Percentiles rank a stretch among this genome's conserved stretches.
Evolutionary conservation across 805 yeast species (phyloP).

Genomic region (Cyberlindnera subsufficiens): DNA sequence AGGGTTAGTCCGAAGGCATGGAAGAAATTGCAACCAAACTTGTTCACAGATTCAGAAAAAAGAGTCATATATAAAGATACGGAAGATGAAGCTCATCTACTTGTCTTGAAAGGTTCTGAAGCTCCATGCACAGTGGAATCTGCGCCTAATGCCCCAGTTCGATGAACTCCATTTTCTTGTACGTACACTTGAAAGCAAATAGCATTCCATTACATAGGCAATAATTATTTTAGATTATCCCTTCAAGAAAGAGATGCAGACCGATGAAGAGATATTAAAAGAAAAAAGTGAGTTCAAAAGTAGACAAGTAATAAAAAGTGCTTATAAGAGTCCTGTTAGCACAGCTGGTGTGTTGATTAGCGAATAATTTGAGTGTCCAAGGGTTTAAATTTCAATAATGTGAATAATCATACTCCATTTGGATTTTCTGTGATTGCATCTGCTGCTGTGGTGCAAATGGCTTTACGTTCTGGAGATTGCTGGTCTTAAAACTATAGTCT

Average conservation of each 20-base stretch:
- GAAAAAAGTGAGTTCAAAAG: not conserved
- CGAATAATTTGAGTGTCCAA: not conserved
- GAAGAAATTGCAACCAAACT: conserved; percentile 8
- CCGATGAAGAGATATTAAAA: not conserved
- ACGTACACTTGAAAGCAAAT: not conserved
- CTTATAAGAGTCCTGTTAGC: not conserved
- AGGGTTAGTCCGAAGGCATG: conserved; percentile 10
- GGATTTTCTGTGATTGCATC: not conserved
- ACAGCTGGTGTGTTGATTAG: not conserved
- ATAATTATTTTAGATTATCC: too few species aligned
- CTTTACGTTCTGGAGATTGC: not conserved
- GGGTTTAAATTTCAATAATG: too few species aligned
- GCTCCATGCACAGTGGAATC: conserved; percentile 4
- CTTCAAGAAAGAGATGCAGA: too few species aligned
- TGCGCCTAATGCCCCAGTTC: conserved; percentile 10
- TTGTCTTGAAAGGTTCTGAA: conserved; percentile 1
- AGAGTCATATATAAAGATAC: conserved; percentile 6
- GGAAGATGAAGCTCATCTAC: conserved; percentile 1
- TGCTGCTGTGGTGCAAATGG: conserved; percentile 3
- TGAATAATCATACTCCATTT: not conserved
- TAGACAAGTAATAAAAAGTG: not conserved
- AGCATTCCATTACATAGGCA: too few species aligned
- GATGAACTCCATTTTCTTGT: conserved; percentile 1
- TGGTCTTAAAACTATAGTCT: not conserved
- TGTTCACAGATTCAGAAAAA: conserved; percentile 10